Evolutionary conservation across 306 rosid species (phyloP), one percentile per base, ranked within the genome.

Genomic region (Pterocarpus macrocarpus): DNA sequence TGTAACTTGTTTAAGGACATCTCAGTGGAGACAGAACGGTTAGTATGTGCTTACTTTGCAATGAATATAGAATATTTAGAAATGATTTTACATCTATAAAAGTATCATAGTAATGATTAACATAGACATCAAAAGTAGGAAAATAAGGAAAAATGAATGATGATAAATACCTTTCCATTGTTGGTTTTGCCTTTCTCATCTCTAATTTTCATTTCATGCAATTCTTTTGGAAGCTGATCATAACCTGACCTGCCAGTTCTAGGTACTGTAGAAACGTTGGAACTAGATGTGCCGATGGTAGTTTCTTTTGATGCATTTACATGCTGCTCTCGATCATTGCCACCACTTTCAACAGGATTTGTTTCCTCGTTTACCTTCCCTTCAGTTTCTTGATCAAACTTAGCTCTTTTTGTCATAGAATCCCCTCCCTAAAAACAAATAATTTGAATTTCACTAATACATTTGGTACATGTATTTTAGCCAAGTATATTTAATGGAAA

Each of bases 221-320:
- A 73, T 83, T 92, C 97, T 52, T 85, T 89, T 7, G 97, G 98
- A 70, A 91, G 97, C 73, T 90, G 91, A 81, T 92, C 90, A 74
- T 16, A 68, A 85, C 93, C 77, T 41, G 94, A 79, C 71, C 85
- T 90, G 63, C 89, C 96, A 35, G 73, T 34, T 71, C 81, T 85
- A 73, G 88, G 81, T 38, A 73, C 75, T 1, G 79, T 77, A 68
- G 95, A 70, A 52, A 53, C 77, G 75, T 68, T 69, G 34, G 94
- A 88, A 77, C 47, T 73, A 38, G 84, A 83, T 45, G 88, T 80
- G 79, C 85, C 81, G 7, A 82, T 83, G 50, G 74, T 84, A 76
- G 84, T 76, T 83, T 79, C 97, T 73, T 52, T 49, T 41, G 91
- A 82, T 7, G 88, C 69, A 64, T 86, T 80, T 72, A 58, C 78